These are phyloP conservation scores for Angomonas desouzai DNA, from an alignment of 208 protist species.

Conservation along the genomic window DNA sequence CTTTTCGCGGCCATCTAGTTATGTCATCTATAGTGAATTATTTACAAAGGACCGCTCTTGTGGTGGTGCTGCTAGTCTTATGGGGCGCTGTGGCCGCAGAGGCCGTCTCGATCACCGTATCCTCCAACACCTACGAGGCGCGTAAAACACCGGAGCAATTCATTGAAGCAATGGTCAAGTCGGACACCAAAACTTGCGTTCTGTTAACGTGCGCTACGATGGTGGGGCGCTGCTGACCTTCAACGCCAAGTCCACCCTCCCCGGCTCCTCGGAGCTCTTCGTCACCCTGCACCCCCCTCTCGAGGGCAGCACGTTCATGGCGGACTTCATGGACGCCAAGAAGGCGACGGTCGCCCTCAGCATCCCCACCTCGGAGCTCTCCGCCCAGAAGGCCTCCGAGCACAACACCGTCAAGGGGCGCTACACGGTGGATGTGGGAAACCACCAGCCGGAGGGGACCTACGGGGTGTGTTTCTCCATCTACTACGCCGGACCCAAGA, in stretches of 20 bases:
- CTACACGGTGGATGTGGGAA: background rate
- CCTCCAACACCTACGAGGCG: background rate
- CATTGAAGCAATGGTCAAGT: background rate
- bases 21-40: background rate
- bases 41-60: too few relatives aligned
- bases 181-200: background rate
- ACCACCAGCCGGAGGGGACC: slow-evolving; percentile 20
- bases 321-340: background rate
- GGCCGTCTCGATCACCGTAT: background rate
- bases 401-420: background rate
- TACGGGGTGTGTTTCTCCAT: slow-evolving; percentile 50
- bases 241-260: background rate
- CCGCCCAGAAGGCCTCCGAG: background rate
- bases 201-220: background rate
- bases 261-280: background rate
- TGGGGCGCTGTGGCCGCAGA: too few relatives aligned
- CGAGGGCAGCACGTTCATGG: background rate
- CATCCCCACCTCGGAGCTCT: background rate
- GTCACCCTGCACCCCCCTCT: background rate
- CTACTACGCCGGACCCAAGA: background rate
- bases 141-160: background rate
- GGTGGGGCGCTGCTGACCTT: slow-evolving; percentile 9
- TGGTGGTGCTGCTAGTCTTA: too few relatives aligned
- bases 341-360: background rate
- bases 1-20: background rate